These are phyloP conservation scores for Tetracentron sinense DNA, from an alignment of 164 flowering plant genomes.

Conservation along the genomic window DNA sequence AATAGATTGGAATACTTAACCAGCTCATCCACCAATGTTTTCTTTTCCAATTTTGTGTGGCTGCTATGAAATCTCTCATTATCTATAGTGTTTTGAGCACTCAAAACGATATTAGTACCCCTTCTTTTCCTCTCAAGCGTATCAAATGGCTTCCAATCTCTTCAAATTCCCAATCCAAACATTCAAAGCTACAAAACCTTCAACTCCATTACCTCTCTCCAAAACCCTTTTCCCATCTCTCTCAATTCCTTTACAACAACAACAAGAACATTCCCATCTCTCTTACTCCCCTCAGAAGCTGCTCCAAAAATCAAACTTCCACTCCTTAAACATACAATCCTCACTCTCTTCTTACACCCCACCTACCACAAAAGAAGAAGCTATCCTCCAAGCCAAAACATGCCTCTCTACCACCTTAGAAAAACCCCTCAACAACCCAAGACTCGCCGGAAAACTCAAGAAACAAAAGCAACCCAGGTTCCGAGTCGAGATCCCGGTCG, in stretches of 20 bases:
- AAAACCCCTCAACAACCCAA: slow-evolving; percentile 73
- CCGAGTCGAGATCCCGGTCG: slow-evolving; percentile 76
- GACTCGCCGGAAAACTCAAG: slow-evolving; percentile 65
- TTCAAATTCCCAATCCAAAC: slow-evolving; percentile 33
- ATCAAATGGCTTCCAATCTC: slow-evolving; percentile 54
- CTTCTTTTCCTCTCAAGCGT: background rate
- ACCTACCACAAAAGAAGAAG: slow-evolving; percentile 75
- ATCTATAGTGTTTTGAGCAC: background rate
- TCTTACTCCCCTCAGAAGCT: slow-evolving; percentile 13
- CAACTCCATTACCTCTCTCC: slow-evolving; percentile 16
- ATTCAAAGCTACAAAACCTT: slow-evolving; percentile 21
- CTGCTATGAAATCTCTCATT: background rate
- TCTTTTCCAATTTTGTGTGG: background rate
- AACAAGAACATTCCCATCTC: slow-evolving; percentile 9
- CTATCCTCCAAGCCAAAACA: slow-evolving; percentile 76
- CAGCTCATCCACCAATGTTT: no score
- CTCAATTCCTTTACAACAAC: slow-evolving; percentile 10
- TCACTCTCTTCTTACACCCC: slow-evolving; percentile 47
- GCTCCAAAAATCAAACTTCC: slow-evolving; percentile 10
- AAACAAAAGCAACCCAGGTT: slow-evolving; percentile 63
- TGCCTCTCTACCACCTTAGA: slow-evolving; percentile 59
- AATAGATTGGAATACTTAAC: no score
- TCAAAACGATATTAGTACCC: background rate
- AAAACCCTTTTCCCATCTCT: slow-evolving; percentile 27
- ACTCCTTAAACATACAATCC: slow-evolving; percentile 16